These are phyloP conservation scores for Pseudotulostoma volvatum DNA, from an alignment of 495 filamentous ascomycete genomes.

Conservation along the genomic window DNA sequence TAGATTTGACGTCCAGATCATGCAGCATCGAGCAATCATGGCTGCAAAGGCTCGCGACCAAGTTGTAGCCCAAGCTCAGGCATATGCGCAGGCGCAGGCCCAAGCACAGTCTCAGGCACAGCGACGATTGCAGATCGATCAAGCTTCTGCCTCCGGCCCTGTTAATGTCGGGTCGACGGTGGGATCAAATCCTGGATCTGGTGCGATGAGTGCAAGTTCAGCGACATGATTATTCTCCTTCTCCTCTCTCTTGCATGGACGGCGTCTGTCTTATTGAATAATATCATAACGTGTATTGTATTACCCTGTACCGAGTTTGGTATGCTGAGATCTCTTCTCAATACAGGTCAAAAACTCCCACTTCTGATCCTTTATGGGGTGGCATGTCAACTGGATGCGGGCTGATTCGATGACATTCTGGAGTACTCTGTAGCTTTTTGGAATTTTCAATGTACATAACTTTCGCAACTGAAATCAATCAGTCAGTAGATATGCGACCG, in stretches of 20 bases:
- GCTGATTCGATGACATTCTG: too few species aligned
- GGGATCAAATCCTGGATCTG: conserved; percentile 20
- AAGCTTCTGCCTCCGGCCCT: conserved; percentile 14
- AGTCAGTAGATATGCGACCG: too few species aligned
- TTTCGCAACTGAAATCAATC: too few species aligned
- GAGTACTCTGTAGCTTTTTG: too few species aligned
- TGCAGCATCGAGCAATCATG: conserved; percentile 59
- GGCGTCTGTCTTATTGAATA: conserved; percentile 18
- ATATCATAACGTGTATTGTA: too few species aligned
- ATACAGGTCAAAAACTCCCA: too few species aligned
- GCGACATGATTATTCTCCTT: conserved; percentile 24
- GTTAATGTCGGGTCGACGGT: conserved; percentile 13
- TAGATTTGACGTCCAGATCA: conserved; percentile 48
- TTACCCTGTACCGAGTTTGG: too few species aligned
- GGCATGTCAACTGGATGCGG: too few species aligned
- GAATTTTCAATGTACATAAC: too few species aligned
- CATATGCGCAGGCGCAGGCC: conserved; percentile 19
- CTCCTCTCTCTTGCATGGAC: conserved; percentile 23
- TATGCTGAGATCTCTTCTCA: too few species aligned
- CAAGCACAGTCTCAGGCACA: conserved; percentile 20
- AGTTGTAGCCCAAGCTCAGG: conserved; percentile 31
- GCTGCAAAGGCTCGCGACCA: conserved; percentile 34
- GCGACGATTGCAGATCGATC: conserved; percentile 21
- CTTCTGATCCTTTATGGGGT: too few species aligned
- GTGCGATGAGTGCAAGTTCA: conserved; percentile 14